These are phyloP conservation scores for Polyporus tsugae DNA, from an alignment of 1,284 basidiomycete species.

Conservation along the genomic window DNA sequence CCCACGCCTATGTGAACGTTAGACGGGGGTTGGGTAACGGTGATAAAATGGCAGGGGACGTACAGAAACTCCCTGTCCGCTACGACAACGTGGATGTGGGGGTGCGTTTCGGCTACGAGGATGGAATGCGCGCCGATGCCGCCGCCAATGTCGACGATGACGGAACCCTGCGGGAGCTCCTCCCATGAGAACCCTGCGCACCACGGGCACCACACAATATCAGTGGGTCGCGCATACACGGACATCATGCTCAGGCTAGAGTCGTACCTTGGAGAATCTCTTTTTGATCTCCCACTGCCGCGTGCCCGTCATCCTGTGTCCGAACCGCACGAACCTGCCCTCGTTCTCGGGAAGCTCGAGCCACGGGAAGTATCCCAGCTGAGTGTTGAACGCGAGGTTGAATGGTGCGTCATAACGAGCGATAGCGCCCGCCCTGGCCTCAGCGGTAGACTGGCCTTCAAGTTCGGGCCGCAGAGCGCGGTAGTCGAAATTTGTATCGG, in stretches of 20 bases:
- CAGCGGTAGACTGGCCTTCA: background rate
- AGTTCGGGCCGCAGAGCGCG: background rate
- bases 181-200: conserved; percentile 69
- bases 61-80: conserved; percentile 59
- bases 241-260: background rate
- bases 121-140: conserved; percentile 77
- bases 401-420: conserved; percentile 27
- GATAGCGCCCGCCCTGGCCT: no score
- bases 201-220: background rate
- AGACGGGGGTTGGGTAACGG: no score
- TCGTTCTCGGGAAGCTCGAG: conserved; percentile 38
- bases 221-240: background rate
- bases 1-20: conserved; percentile 32
- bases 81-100: conserved; percentile 64
- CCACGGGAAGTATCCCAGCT: conserved; percentile 36
- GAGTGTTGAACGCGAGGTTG: conserved; percentile 36
- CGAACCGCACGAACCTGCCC: conserved; percentile 33
- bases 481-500: conserved; percentile 13
- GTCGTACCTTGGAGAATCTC: conserved; percentile 33
- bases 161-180: conserved; percentile 53
- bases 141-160: conserved; percentile 78
- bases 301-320: conserved; percentile 38
- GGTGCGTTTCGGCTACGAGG: conserved; percentile 63
- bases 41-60: background rate
- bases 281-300: conserved; percentile 35